These are phyloP conservation scores for Suillus paluster DNA, from an alignment of 768 basidiomycete species.

Conservation along the genomic window DNA sequence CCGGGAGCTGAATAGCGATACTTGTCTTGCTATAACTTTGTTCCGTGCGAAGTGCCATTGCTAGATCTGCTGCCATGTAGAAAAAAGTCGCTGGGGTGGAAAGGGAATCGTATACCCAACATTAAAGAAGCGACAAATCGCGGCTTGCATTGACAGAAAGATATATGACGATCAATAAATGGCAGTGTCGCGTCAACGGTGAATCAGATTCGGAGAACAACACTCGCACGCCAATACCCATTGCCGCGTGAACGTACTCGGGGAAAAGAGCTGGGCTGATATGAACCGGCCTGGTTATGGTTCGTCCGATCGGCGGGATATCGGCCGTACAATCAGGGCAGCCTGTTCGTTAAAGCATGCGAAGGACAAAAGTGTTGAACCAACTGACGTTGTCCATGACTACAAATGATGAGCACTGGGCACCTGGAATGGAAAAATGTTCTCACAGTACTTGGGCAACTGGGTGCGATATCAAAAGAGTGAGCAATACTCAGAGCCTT, in stretches of 20 bases:
- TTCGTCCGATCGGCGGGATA: background rate
- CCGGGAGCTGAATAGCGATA: background rate
- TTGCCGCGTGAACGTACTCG: conserved; percentile 8
- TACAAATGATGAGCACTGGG: background rate
- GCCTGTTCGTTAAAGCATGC: background rate
- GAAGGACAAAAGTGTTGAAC: background rate
- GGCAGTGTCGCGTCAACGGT: background rate
- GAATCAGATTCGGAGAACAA: conserved; percentile 36
- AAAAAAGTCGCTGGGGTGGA: background rate
- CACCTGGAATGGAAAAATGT: background rate
- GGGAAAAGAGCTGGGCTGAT: conserved; percentile 15
- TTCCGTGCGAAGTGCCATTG: background rate
- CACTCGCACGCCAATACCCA: conserved; percentile 33
- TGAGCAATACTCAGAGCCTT: background rate
- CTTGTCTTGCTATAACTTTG: background rate
- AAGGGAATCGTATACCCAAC: background rate
- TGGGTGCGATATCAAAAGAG: background rate
- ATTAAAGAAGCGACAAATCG: background rate
- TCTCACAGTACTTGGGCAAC: background rate
- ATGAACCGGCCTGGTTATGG: conserved; percentile 2
- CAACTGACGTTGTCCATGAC: background rate
- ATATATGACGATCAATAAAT: background rate
- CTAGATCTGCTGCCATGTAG: background rate
- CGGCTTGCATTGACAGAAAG: background rate
- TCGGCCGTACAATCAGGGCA: background rate